Evolutionary conservation across 2,329 filamentous ascomycete species (phyloP), one percentile per base, ranked within the genome.

Genomic region (Calonectria henricotiae): DNA sequence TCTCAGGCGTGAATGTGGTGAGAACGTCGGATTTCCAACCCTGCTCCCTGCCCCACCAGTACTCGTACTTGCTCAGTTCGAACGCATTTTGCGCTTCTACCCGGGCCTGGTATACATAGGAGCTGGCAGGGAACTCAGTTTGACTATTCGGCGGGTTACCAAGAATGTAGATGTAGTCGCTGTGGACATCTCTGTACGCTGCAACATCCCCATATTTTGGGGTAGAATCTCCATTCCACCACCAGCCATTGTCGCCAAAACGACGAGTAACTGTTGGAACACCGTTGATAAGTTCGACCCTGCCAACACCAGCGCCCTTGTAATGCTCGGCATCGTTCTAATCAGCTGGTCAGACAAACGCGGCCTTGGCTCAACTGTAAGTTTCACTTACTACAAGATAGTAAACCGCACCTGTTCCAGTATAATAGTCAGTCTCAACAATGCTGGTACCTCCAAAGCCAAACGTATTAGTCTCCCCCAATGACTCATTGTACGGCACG

Each of bases 391-490:
- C 81, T 5, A 84, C 79, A 1, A 84, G 77, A 12, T 81, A 83
- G 63, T 80, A 83, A 0, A 84, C 69, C 6, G 78, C 82, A 0
- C 78, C 82, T 1, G 75, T 80, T 0, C 74, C 76, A 2, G 63
- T 70, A 2, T 73, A 70, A 1, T 68, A 61, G 41, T 82, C 77
- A 2, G 78, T 80, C 74, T 84, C 83, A 0, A 80, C 78, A 5
- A 84, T 66, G n/a, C 81, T 82, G 1, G 82, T 84, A 2, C 83
- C 83, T 1, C 83, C 83, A 47, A 84, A 84, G 0, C 82, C 82
- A 27, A 78, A 79, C 2, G 69, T 72, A 25, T 77, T 79, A 2
- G 75, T 80, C 71, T 85, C 82, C 1, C 80, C 81, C 82, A 82
- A 83, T 0, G 72, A 74, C n/a, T 76, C 73, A 35, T 81, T 80